Evolutionary conservation across 169 alveolate genomes (phyloP), one percentile per base, ranked within the genome.

Genomic region (Plasmodium vivax): DNA sequence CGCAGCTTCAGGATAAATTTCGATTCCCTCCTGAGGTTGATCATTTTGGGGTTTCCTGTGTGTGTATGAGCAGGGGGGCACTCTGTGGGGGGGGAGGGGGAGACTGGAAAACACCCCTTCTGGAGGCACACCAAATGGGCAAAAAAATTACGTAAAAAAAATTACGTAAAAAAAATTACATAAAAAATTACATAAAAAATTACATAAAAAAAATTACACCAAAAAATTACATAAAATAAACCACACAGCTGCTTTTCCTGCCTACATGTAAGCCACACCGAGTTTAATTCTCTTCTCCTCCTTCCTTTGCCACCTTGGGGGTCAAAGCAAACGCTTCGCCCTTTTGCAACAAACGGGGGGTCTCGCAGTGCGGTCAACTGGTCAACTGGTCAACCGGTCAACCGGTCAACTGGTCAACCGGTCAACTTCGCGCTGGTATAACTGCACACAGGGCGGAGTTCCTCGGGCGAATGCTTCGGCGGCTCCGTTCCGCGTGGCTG

Each of bases 11-110:
- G 43, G 43, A 87, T 87, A 34, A 58, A 87, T 3, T 77, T 77
- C 34, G 71, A n/a, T 36, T 87, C 72, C 43, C 79, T 87, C 54
- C 72, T 74, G 10, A 87, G 6, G 6, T 51, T 32, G 2, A 27
- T 54, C 93, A 87, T 87, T 87, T 14, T 84, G 34, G 71, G 3
- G 62, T 83, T 68, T 83, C 62, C 2, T 9, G 58, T 0, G n/a
- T 43, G 54, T 1, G 54, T 0, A 36, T 36, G 41, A 23, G 27
- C 27, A 23, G 27, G 27, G 27, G 27, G 27, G 27, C 0, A 23
- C 27, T 36, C 41, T 43, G 54, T 1, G 54, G 1, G 54, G 1
- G 54, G 1, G 54, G 4, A 3, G 6, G 58, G 8, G 12, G 8
- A 1, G 23, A 51, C 27, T 23, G 27, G 27, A 8, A 16, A 51